Conservation (phyloP, 768 basidiomycete genomes). For the Suillus discolor region DNA sequence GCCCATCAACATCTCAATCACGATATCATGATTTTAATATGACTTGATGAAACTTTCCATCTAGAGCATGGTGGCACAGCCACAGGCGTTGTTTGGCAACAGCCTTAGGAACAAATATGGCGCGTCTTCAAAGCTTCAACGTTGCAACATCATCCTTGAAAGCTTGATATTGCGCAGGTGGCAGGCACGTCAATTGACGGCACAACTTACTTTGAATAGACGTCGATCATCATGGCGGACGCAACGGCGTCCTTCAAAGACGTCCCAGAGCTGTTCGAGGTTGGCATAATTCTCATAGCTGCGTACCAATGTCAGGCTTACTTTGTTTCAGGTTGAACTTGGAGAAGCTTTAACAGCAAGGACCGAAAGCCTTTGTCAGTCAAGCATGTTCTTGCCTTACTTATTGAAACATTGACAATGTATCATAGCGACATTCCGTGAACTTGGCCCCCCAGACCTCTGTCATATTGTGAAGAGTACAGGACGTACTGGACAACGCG, state of each 20-base stretch:
- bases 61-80: not conserved
- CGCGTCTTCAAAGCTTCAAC: not conserved
- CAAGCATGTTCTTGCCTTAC: not conserved
- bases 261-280: conserved; percentile 96
- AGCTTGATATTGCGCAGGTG: not conserved
- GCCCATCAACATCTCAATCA: not conserved
- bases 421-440: conserved; percentile 83
- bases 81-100: conserved; percentile 29
- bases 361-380: conserved; percentile 89
- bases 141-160: not conserved
- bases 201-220: conserved; percentile 7
- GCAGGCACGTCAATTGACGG: not conserved
- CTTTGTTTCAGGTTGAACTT: conserved; percentile 67
- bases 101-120: conserved; percentile 23
- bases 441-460: conserved; percentile 96
- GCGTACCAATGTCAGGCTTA: conserved; percentile 7
- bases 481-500: conserved; percentile 80
- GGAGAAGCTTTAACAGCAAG: conserved; percentile 88
- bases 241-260: conserved; percentile 74
- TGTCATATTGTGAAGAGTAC: conserved; percentile 95
- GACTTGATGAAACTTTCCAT: not conserved
- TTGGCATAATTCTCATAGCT: conserved; percentile 32
- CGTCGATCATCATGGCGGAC: conserved; percentile 51
- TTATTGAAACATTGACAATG: conserved; percentile 9
- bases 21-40: not conserved